phyloP scores from a whole-genome alignment of 306 rosid species.

The Herpetospermum pedunculosum region DNA sequence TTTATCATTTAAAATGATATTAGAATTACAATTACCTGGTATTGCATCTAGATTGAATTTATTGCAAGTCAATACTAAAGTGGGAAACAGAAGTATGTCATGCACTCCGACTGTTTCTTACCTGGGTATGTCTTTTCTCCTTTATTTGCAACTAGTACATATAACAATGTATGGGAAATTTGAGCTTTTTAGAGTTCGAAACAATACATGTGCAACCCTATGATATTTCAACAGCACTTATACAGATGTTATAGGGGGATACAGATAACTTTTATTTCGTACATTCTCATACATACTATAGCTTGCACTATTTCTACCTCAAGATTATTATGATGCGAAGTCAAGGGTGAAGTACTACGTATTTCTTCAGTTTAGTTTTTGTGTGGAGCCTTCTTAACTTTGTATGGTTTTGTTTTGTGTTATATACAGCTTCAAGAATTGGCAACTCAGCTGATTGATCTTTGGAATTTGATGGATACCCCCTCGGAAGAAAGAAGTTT shows the following conservation, averaged over 20 bases:
- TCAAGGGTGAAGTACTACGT: not conserved
- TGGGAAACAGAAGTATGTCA: not conserved
- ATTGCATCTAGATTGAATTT: not conserved
- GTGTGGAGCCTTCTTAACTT: not conserved
- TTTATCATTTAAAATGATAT: not conserved
- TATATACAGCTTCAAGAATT: constrained; percentile 81
- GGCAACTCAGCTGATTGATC: constrained; percentile 73
- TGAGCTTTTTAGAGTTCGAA: not conserved
- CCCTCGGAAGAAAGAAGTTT: constrained; percentile 71
- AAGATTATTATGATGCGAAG: not conserved
- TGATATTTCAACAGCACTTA: not conserved
- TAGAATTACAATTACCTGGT: not conserved
- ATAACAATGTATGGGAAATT: not conserved
- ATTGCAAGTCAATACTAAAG: not conserved
- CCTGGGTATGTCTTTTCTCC: not conserved
- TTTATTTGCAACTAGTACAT: not conserved
- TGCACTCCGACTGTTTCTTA: not conserved
- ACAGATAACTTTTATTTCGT: not conserved
- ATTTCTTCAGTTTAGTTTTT: not conserved
- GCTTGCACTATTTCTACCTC: not conserved
- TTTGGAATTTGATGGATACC: constrained; percentile 99
- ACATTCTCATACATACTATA: not conserved
- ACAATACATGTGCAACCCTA: not conserved
- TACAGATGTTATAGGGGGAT: not conserved
- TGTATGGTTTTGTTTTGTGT: not conserved